Base-by-base conservation (phyloP, 2,329 filamentous ascomycete species). In the Neofusicoccum cordaticola region DNA sequence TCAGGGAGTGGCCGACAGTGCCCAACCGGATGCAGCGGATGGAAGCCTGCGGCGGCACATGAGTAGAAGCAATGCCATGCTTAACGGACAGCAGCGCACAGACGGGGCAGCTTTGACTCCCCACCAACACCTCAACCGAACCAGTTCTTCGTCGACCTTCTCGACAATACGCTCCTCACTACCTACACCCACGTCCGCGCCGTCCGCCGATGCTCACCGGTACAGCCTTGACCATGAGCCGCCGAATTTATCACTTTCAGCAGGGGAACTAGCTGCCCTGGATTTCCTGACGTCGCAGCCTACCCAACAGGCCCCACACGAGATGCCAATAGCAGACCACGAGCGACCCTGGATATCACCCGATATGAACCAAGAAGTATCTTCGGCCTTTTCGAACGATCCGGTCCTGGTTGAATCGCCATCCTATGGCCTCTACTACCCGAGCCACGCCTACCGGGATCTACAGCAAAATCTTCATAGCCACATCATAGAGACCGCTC, bases 391-490 rank as follows among this genome's bases (percentile, higher is more conserved):
- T 44, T 64, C 62, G 13, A 62, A 50, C n/a, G 62, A 57, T 19
- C 41, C 53, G 8, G 44, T 64, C 34, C 3, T 64, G 51, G 52
- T 58, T 7, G 51, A 57, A 19, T 64, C 62, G 17, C 62, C 62
- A 39, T 70, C 11, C 65, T 68, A 42, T 50, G 70, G 41, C 62
- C 67, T 58, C 67, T 64, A 64, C n/a, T 64, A 64, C 45, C 62
- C 62, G 7, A 64, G 68, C 35, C 70, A 69, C 9, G 66, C 68
- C 22, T 69, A 71, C 19, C 62, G 68, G 13, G 67, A 71, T 17
- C 63, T 67, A 2, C 68, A 71, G 51, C 66, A 66, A 8, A 68
- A 66, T 2, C 62, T 71, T 5, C 67, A 68, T 11, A 69, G n/a
- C 11, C 67, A 69, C 35, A 65, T 70, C 13, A 65, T 69, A 13